Base-by-base conservation (phyloP, 169 alveolate genomes). In the Eimeria acervulina region DNA sequence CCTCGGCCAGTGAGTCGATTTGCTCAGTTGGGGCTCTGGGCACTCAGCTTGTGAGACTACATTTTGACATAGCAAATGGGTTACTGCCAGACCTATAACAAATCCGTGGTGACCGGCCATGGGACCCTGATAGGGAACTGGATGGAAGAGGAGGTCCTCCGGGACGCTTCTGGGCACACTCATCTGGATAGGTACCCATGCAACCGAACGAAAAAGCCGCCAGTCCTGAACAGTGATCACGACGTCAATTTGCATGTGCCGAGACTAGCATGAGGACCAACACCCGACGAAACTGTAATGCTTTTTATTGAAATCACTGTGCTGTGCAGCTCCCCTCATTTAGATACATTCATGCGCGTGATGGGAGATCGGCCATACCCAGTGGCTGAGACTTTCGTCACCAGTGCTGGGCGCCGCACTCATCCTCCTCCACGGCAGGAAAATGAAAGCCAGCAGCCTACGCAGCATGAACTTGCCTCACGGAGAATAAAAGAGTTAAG, bases 81-180 rank as follows among this genome's bases (percentile, higher is more conserved):
- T 28, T 90, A 70, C 90, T 66, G 94, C 76, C 96, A 84, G 42
- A 94, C 94, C 31, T 94, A 94, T 78, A 94, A 94, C 66, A 94
- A 81, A 42, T 47, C 88, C 70, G 78, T 94, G 68, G 91, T 63
- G 15, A 51, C 87, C n/a, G 96, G 96, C 40, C 96, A 94, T 55
- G 96, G 96, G 23, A 94, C 96, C 59, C 94, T 94, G 61, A 94
- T 94, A 52, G 96, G 96, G 66, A 94, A 94, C 94, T 94, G 96
- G 96, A 90, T 81, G 89, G 96, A 94, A 44, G 96, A 94, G 36
- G 76, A 61, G 44, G 76, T 89, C 74, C 96, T 94, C 40, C 92
- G 96, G 33, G 93, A 84, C 51, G 81, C 92, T 87, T 87, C 94
- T 19, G 94, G 94, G 63, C 94, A 59, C 94, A 87, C 94, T 31